Conservation (phyloP, 2,329 filamentous ascomycete species). For the Ascochyta pisi region DNA sequence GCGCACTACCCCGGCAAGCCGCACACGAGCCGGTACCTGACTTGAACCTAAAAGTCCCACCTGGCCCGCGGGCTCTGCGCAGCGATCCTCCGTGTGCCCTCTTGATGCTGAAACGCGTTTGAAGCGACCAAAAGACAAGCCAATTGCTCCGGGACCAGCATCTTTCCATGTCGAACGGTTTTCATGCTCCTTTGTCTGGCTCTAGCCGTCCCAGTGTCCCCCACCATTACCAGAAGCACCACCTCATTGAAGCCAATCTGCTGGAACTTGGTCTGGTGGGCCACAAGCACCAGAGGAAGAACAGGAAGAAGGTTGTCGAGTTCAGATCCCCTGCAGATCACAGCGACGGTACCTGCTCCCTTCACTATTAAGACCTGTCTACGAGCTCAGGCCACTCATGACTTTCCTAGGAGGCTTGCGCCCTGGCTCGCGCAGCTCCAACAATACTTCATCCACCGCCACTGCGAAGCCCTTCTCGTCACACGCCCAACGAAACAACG, state of each 20-base stretch:
- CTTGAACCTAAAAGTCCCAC: conserved; percentile 35
- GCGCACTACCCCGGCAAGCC: conserved; percentile 28
- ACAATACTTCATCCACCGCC: conserved; percentile 23
- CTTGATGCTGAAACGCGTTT: conserved; percentile 50
- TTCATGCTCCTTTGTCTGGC: conserved; percentile 43
- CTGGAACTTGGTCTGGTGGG: conserved; percentile 43
- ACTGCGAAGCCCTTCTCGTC: conserved; percentile 31
- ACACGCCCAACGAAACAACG: conserved; percentile 30
- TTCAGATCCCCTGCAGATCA: conserved; percentile 40
- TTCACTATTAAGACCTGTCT: conserved; percentile 40
- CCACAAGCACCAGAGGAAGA: conserved; percentile 29
- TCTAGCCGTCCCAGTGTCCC: conserved; percentile 31
- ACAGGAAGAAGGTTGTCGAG: conserved; percentile 43
- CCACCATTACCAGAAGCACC: conserved; percentile 28
- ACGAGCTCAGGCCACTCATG: conserved; percentile 49
- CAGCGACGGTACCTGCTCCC: conserved; percentile 42
- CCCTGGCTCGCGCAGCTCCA: conserved; percentile 46
- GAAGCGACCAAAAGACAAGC: conserved; percentile 47
- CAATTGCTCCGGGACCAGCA: conserved; percentile 32
- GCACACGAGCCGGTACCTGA: conserved; percentile 36
- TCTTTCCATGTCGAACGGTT: conserved; percentile 47
- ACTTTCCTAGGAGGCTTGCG: conserved; percentile 50
- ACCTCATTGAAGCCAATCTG: conserved; percentile 44
- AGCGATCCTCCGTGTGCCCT: conserved; percentile 36
- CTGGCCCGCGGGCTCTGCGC: conserved; percentile 31